phyloP scores from a whole-genome alignment of 805 yeast species.

The Kodamaea leandrae region DNA sequence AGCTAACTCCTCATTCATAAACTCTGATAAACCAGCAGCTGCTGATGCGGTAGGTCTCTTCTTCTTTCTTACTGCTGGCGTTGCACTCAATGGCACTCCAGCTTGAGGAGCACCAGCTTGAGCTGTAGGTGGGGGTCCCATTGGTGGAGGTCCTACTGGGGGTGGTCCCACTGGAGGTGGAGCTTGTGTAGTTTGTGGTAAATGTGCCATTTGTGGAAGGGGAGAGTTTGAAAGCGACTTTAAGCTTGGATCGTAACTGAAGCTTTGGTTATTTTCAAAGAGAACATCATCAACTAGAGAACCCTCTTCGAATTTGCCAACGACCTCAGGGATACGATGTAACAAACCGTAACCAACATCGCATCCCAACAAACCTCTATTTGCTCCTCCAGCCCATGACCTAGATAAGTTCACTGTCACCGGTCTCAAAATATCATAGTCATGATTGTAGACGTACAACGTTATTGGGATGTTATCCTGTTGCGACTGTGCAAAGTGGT shows the following conservation, averaged over 20 bases:
- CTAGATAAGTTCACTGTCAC: conserved; percentile 67
- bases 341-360: conserved; percentile 92
- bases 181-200: background rate
- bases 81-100: conserved; percentile 19
- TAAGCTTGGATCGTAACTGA: conserved; percentile 16
- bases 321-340: conserved; percentile 77
- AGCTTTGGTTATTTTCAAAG: conserved; percentile 26
- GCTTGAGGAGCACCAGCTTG: conserved; percentile 10
- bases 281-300: conserved; percentile 33
- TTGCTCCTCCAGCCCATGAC: conserved; percentile 63
- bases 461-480: conserved; percentile 40
- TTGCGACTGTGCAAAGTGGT: conserved; percentile 35
- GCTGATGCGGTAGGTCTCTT: conserved; percentile 22
- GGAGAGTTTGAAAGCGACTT: conserved; percentile 9
- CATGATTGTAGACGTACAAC: conserved; percentile 76
- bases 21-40: conserved; percentile 31
- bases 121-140: conserved; percentile 10
- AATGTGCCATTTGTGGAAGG: conserved; percentile 2
- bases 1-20: conserved; percentile 44
- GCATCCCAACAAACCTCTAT: conserved; percentile 83
- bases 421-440: conserved; percentile 80
- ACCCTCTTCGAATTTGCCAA: conserved; percentile 46
- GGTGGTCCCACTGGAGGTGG: conserved; percentile 14
- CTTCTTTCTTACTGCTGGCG: conserved; percentile 25
- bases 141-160: conserved; percentile 6